phyloP scores from a whole-genome alignment of 441 rosid species.

The Gossypium trilobum region DNA sequence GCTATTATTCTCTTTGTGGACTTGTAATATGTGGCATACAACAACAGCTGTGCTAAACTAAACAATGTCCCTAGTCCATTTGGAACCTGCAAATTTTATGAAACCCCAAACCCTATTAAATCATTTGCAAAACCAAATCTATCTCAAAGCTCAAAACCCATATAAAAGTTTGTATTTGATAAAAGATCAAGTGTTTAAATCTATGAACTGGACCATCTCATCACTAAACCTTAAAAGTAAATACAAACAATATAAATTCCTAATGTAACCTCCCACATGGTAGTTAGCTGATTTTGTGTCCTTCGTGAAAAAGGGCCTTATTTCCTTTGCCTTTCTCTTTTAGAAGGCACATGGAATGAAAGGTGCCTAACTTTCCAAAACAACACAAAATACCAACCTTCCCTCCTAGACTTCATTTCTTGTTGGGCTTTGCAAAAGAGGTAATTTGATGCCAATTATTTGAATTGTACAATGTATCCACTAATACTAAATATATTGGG shows the following conservation, averaged over 20 bases:
- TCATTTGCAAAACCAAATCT: background rate
- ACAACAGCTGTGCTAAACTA: slow-evolving; percentile 34
- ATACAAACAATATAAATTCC: too few relatives aligned
- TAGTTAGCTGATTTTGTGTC: background rate
- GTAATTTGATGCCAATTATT: background rate
- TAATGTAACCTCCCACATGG: too few relatives aligned
- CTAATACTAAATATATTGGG: background rate
- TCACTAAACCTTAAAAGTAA: too few relatives aligned
- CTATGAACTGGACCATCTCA: too few relatives aligned
- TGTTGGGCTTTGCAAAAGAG: background rate
- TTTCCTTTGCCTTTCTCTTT: background rate
- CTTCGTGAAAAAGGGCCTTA: background rate
- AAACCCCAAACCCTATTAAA: background rate
- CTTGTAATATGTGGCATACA: slow-evolving; percentile 48
- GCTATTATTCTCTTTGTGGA: slow-evolving; percentile 37
- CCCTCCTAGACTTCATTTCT: background rate
- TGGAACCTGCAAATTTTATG: slow-evolving; percentile 28
- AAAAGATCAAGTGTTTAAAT: too few relatives aligned
- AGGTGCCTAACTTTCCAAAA: slow-evolving; percentile 4
- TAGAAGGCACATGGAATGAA: background rate
- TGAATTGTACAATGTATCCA: background rate
- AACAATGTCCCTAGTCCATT: slow-evolving; percentile 53
- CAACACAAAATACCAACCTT: background rate
- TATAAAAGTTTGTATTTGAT: background rate
- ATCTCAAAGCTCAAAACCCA: background rate